These are phyloP conservation scores for Neurospora sp. DNA, from an alignment of 2,329 filamentous ascomycete species.

Conservation along the genomic window DNA sequence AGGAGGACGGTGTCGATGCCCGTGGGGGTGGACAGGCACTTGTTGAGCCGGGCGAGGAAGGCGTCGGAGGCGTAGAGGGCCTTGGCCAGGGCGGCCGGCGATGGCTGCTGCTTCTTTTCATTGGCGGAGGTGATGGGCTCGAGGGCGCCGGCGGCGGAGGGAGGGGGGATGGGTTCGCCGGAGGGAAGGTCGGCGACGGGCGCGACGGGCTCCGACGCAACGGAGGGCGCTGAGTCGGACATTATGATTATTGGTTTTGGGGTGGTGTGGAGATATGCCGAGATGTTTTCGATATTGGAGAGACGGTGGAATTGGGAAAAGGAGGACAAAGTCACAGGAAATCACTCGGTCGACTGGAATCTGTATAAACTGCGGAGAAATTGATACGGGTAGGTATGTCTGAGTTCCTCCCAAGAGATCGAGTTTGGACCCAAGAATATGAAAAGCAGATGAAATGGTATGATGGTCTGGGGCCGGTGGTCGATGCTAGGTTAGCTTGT, in stretches of 20 bases:
- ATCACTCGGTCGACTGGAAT: not conserved
- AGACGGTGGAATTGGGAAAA: not conserved
- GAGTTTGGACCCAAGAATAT: not conserved
- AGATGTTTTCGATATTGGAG: not conserved
- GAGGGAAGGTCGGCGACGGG: constrained; percentile 18
- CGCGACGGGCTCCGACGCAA: not conserved
- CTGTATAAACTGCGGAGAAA: not conserved
- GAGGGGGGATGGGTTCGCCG: constrained; percentile 17
- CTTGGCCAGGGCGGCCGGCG: constrained; percentile 22
- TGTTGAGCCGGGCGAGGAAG: constrained; percentile 46
- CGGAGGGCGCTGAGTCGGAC: not conserved
- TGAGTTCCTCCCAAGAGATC: not conserved
- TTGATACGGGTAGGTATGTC: not conserved
- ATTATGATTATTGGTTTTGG: not conserved
- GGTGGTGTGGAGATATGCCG: not conserved
- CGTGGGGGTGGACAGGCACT: constrained; percentile 55
- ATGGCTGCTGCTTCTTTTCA: constrained; percentile 3
- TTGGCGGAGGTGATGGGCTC: constrained; percentile 1
- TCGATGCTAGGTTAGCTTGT: not conserved
- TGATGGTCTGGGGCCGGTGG: not conserved
- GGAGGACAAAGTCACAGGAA: not conserved
- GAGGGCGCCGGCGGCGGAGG: constrained; percentile 8
- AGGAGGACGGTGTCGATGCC: constrained; percentile 63
- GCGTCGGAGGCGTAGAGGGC: constrained; percentile 35
- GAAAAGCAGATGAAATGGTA: not conserved